phyloP scores from a whole-genome alignment of 2,329 filamentous ascomycete species.

The Fusarium mundagurra region DNA sequence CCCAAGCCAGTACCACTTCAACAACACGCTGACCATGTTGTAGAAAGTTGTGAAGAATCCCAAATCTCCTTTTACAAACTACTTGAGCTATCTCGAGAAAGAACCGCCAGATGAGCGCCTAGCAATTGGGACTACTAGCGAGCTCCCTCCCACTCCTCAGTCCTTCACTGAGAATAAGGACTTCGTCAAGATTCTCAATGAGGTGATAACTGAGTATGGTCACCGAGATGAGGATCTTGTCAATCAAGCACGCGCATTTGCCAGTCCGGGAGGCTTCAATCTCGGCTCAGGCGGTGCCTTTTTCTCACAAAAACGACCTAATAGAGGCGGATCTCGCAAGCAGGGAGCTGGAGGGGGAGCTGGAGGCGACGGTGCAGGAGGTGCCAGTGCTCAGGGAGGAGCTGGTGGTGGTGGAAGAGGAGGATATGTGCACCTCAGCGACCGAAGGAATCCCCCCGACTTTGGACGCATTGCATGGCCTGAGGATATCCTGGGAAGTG shows the following conservation, averaged over 20 bases:
- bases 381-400: constrained; percentile 69
- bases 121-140: constrained; percentile 67
- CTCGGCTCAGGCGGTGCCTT: constrained; percentile 63
- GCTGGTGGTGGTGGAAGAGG: constrained; percentile 68
- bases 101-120: constrained; percentile 63
- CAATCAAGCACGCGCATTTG: constrained; percentile 68
- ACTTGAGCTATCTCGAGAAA: constrained; percentile 69
- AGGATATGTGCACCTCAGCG: constrained; percentile 73
- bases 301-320: constrained; percentile 55
- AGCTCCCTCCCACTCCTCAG: constrained; percentile 68
- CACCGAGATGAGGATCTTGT: constrained; percentile 64
- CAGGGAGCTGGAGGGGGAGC: constrained; percentile 53
- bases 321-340: constrained; percentile 46
- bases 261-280: constrained; percentile 64
- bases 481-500: constrained; percentile 75
- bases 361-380: constrained; percentile 60
- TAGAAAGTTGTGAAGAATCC: constrained; percentile 68
- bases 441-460: constrained; percentile 70
- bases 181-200: constrained; percentile 68
- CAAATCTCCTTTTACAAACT: constrained; percentile 56
- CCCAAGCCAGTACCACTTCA: neutral
- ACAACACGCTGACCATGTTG: constrained; percentile 20
- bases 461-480: constrained; percentile 75
- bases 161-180: constrained; percentile 68
- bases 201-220: constrained; percentile 65